phyloP scores from a whole-genome alignment of 805 yeast species.

The Saccharomycopsis fermentans region DNA sequence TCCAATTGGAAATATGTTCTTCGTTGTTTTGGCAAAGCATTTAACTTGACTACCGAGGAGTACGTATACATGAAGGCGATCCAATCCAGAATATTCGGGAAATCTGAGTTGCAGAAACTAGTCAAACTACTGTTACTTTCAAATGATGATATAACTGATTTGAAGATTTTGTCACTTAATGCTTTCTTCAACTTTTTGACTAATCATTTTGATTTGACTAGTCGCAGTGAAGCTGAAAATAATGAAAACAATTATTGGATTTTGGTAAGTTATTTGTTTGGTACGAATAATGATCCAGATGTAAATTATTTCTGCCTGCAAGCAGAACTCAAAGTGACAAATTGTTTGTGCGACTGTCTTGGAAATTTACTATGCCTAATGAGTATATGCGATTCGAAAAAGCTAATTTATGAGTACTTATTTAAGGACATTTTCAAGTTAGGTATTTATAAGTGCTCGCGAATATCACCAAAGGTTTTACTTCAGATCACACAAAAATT shows the following conservation, averaged over 20 bases:
- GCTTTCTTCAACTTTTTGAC: conserved; percentile 4
- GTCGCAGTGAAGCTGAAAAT: conserved; percentile 3
- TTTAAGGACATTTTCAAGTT: not conserved
- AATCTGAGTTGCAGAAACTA: not conserved
- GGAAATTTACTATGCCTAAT: not conserved
- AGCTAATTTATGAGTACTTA: conserved; percentile 2
- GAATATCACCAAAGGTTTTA: not conserved
- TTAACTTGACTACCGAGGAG: not conserved
- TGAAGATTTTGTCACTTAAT: not conserved
- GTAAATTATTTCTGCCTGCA: conserved; percentile 7
- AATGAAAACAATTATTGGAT: conserved; percentile 5
- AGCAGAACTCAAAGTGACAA: conserved; percentile 1
- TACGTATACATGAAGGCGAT: not conserved
- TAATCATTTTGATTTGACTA: conserved; percentile 9
- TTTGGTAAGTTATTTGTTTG: conserved; percentile 13
- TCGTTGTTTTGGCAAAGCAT: not conserved
- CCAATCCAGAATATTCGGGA: not conserved
- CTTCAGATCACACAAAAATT: not conserved
- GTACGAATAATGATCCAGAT: not conserved
- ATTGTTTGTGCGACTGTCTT: conserved; percentile 2
- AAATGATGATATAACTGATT: not conserved
- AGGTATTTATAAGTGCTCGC: not conserved
- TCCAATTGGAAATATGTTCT: conserved; percentile 10
- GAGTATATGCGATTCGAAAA: conserved; percentile 4
- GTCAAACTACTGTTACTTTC: not conserved